Conservation (phyloP, 257 asterid genomes). For the Solanum chmielewskii region DNA sequence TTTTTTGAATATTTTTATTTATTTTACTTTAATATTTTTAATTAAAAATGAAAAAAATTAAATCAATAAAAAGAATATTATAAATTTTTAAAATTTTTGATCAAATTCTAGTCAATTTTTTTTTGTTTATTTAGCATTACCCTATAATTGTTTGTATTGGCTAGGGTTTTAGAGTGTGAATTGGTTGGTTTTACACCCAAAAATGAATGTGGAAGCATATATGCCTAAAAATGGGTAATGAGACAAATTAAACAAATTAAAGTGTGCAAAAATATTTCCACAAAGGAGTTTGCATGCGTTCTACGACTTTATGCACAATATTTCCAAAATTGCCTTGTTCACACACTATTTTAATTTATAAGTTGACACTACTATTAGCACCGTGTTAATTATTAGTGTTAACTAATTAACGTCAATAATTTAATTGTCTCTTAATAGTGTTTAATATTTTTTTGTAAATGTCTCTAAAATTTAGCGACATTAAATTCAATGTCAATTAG, state of each 20-base stretch:
- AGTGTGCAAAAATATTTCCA: not conserved
- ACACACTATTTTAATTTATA: not conserved
- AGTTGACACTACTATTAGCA: not conserved
- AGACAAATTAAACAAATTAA: not conserved
- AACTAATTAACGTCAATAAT: no score
- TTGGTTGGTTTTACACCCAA: not conserved
- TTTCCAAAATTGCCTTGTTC: not conserved
- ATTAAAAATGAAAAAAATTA: no score
- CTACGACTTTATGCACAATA: not conserved
- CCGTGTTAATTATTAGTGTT: not conserved
- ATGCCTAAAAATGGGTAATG: not conserved
- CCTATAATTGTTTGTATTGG: no score
- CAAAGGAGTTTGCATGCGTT: not conserved
- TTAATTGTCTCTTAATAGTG: no score
- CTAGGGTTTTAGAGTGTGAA: not conserved
- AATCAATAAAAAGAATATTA: no score
- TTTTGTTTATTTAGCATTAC: no score
- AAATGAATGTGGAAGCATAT: not conserved
- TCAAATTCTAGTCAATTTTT: no score
- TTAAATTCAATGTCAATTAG: fast-evolving
- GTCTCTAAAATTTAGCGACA: not conserved
- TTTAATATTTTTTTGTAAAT: no score
- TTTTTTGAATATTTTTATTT: no score
- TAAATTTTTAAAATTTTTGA: no score
- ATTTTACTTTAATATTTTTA: no score